A percentile compares a stretch with the other conserved stretches of the same genome.
phyloP scores from a whole-genome alignment of 495 filamentous ascomycete genomes.

The Polyplosphaeria fusca region DNA sequence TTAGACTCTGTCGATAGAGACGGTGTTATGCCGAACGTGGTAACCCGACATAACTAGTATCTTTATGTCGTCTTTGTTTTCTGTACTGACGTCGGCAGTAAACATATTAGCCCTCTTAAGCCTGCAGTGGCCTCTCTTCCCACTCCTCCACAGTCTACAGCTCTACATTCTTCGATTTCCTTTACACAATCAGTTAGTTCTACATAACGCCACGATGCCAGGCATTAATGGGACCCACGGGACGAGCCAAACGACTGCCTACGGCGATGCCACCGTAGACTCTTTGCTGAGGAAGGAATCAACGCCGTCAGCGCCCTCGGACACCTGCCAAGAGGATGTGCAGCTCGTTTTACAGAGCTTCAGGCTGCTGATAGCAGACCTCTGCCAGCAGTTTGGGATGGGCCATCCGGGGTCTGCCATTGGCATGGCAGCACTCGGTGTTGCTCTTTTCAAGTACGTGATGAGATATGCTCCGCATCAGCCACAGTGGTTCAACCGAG shows the following conservation, averaged over 20 bases:
- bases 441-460: constrained; percentile 51
- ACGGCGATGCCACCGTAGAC: background rate
- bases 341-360: constrained; percentile 51
- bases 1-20: too few species aligned
- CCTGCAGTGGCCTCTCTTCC: too few species aligned
- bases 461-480: constrained; percentile 52
- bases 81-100: too few species aligned
- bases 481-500: constrained; percentile 51
- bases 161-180: too few species aligned
- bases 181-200: too few species aligned
- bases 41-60: too few species aligned
- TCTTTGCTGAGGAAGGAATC: background rate
- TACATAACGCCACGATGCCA: background rate
- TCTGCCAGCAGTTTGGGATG: constrained; percentile 60
- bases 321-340: constrained; percentile 3
- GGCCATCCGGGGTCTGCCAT: constrained; percentile 46
- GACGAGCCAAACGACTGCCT: background rate
- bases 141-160: too few species aligned
- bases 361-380: constrained; percentile 55
- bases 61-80: too few species aligned
- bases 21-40: too few species aligned
- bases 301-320: background rate
- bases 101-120: too few species aligned
- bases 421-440: constrained; percentile 56
- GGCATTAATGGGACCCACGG: background rate